phyloP scores from a whole-genome alignment of 495 filamentous ascomycete species.

The Physcia stellaris region DNA sequence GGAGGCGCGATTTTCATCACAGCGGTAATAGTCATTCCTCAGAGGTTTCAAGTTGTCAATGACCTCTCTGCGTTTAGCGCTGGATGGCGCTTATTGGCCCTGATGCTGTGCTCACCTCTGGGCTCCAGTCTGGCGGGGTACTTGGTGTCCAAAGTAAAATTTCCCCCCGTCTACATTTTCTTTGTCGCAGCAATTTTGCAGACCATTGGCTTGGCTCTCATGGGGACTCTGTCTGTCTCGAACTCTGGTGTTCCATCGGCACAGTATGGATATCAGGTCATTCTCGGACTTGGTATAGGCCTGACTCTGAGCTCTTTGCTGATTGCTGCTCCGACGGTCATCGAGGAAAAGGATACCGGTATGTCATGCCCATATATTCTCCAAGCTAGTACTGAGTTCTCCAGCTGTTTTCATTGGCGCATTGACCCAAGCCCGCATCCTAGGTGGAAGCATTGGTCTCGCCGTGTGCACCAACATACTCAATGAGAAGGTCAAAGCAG shows the following conservation, averaged over 20 bases:
- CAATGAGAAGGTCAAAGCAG: conserved; percentile 13
- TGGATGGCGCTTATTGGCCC: conserved; percentile 21
- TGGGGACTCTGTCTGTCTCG: conserved; percentile 23
- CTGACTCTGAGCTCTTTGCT: conserved; percentile 33
- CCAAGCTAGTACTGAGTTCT: no score
- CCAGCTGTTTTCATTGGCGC: conserved; percentile 16
- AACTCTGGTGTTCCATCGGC: conserved; percentile 12
- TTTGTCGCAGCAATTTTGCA: conserved; percentile 27
- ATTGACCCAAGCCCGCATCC: conserved; percentile 10
- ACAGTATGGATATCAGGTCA: conserved; percentile 38
- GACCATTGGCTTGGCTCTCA: conserved; percentile 32
- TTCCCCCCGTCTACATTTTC: conserved; percentile 34
- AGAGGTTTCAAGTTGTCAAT: conserved; percentile 43
- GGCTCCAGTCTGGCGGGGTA: conserved; percentile 13
- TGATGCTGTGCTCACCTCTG: conserved; percentile 15
- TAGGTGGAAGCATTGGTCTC: conserved; percentile 22
- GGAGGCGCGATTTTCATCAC: conserved; percentile 39
- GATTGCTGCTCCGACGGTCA: conserved; percentile 35
- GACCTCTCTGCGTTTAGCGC: conserved; percentile 19
- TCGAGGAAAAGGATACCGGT: conserved; percentile 19
- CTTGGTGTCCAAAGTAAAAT: conserved; percentile 18
- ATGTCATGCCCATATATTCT: conserved; percentile 2
- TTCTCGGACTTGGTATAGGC: conserved; percentile 40
- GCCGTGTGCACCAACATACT: conserved; percentile 16
- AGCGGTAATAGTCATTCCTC: conserved; percentile 39